Percentiles rank a stretch among this genome's conserved stretches.
These are phyloP conservation scores for barrel medic (Medicago truncatula) DNA, from an alignment of 306 rosid species.

Conservation along the genomic window DNA sequence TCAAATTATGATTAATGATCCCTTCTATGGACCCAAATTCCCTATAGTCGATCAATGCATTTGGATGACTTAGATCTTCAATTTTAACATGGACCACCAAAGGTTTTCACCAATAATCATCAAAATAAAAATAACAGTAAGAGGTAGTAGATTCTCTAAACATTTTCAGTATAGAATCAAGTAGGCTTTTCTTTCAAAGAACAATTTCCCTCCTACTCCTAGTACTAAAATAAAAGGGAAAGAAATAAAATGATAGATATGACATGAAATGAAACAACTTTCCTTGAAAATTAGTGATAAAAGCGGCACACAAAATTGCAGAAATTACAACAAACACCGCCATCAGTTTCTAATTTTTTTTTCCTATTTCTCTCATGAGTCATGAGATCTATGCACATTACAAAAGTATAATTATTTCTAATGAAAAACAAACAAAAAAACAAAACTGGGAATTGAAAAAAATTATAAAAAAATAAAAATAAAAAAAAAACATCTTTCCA, in stretches of 20 bases:
- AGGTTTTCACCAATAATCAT: background rate
- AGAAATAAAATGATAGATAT: constrained; percentile 9
- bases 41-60: too few relatives aligned
- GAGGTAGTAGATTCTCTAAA: background rate
- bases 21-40: too few relatives aligned
- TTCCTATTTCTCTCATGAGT: constrained; percentile 8
- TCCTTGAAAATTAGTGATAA: constrained; percentile 35
- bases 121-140: background rate
- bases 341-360: constrained; percentile 27
- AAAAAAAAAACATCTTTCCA: constrained; percentile 37
- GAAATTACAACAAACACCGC: constrained; percentile 37
- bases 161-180: background rate
- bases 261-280: constrained; percentile 32
- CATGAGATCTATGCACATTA: constrained; percentile 50
- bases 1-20: constrained; percentile 6
- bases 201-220: constrained; percentile 7
- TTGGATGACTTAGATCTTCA: too few relatives aligned
- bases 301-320: constrained; percentile 52
- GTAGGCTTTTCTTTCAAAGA: constrained; percentile 30
- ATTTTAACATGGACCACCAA: too few relatives aligned
- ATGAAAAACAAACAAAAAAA: background rate
- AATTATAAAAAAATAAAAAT: too few relatives aligned
- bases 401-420: constrained; percentile 40
- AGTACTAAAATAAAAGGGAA: constrained; percentile 12
- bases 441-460: constrained; percentile 42